Evolutionary conservation across 2,329 filamentous ascomycete species (phyloP), one percentile per base, ranked within the genome.

Genomic region (Chalaropsis thielavioides): DNA sequence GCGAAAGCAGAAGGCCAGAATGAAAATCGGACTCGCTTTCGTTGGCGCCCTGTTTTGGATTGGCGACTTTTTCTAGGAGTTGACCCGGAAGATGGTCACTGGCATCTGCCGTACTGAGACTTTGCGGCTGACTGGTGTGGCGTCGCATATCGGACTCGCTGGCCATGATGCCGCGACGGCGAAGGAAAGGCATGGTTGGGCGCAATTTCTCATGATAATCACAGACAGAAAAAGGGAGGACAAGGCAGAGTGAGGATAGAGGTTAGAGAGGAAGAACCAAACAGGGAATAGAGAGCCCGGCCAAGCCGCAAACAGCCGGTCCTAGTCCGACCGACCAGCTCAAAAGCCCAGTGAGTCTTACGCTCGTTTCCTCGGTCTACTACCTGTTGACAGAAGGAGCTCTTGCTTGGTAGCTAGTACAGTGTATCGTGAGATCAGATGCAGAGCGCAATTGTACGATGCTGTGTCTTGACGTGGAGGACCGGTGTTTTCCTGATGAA

Each of bases 111-210:
- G 67, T 68, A 66, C 67, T 67, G 69, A 59, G 71, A 69, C 59
- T 69, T 68, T 44, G 71, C 68, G 31, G 72, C 71, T 69, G 46
- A 69, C 70, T 63, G 63, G 78, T 78, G 70, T 81, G 80, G 63
- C 80, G 80, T 72, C 80, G 80, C 76, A 81, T 82, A 69, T 84
- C 81, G 68, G 76, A 78, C 72, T 84, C 81, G 77, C 79, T 83
- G 75, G 78, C 80, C 77, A 79, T 76, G 71, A 80, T 81, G 76
- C 80, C 81, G 73, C 81, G 81, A 74, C 81, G 81, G 75, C 82
- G 82, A 75, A 84, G 76, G 70, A 84, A 82, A 71, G 82, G 81
- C 82, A 84, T 84, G 71, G 69, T 75, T 38, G 72, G 72, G 72
- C 71, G 71, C 70, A 72, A 72, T 68, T 75, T 75, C 77, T 78